Evolutionary conservation across 2,329 filamentous ascomycete species (phyloP), one percentile per base, ranked within the genome.

Genomic region (Stagonosporopsis tanaceti): DNA sequence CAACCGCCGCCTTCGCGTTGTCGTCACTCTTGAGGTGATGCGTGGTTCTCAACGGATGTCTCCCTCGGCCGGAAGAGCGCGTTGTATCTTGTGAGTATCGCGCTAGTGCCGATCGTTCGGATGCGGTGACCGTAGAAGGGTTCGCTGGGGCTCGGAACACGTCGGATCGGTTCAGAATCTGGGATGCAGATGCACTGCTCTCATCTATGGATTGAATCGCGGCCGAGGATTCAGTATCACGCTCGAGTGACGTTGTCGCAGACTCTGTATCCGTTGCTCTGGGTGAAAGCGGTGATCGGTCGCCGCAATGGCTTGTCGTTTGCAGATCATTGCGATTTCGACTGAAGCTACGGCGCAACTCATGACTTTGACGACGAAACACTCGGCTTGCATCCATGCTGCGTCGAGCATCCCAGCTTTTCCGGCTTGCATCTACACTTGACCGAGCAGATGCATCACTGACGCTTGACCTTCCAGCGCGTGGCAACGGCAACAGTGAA

Each of bases 101-200:
- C 15, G 59, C 60, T n/a, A 64, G 25, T 32, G 54, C 69, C 17
- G 66, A 65, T 38, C 60, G 65, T 2, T 70, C 67, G 20, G 67
- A 69, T 4, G 61, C 52, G 12, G 68, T 60, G 28, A 59, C 55
- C 15, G 65, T 59, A 38, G 67, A 54, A 48, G 72, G 62, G 17
- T 93, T 85, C 0, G 89, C 91, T 15, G 92, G 92, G 25, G 88
- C 89, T 64, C 90, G 88, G 69, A 99, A 98, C 8, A 97, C 90
- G 66, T 95, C 92, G 66, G 93, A 97, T 32, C 91, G 87, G 50
- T 87, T 85, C 8, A 99, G 79, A 35, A 98, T 97, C 75, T 97
- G 93, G 72, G 94, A 98, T 2, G 91, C 94, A 3, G 93, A 96
- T 45, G 89, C 88, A 53, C 83, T 82, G n/a, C 82, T 86, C 56